A percentile compares a stretch with the other conserved stretches of the same genome.
Conservation (phyloP, 1,139 yeast genomes). For the Geotrichum bryndzae region DNA sequence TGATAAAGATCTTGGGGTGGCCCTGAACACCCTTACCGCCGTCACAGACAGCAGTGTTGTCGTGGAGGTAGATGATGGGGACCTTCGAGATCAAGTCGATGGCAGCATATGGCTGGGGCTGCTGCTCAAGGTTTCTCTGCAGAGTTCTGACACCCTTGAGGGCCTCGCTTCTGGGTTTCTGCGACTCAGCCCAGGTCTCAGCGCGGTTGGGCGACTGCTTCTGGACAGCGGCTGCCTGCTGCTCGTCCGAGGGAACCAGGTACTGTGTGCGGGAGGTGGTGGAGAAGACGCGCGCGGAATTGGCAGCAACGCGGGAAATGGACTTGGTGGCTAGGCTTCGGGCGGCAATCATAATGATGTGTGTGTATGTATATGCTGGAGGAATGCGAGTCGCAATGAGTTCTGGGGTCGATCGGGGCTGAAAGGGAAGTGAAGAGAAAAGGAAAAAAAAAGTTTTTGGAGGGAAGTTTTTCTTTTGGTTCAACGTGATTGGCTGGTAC, state of each 20-base stretch:
- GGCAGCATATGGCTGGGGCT: slow-evolving; percentile 81
- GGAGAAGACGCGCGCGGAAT: slow-evolving; percentile 6
- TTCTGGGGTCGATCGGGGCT: neutral
- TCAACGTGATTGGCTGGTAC: slow-evolving; percentile 9
- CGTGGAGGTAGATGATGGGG: slow-evolving; percentile 62
- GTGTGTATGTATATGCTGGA: neutral
- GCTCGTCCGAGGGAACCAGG: slow-evolving; percentile 9
- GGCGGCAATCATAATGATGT: slow-evolving; percentile 14
- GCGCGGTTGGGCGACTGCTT: slow-evolving; percentile 73
- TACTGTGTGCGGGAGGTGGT: slow-evolving; percentile 8
- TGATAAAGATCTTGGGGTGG: slow-evolving; percentile 79
- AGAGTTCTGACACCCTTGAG: slow-evolving; percentile 63
- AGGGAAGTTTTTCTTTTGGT: slow-evolving; percentile 4
- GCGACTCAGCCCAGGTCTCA: slow-evolving; percentile 66
- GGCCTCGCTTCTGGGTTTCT: slow-evolving; percentile 55
- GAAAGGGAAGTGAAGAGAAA: neutral
- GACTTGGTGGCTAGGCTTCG: slow-evolving; percentile 9
- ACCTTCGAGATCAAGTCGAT: slow-evolving; percentile 73
- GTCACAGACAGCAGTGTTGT: slow-evolving; percentile 71
- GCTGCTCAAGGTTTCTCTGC: slow-evolving; percentile 57
- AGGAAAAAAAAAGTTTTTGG: neutral
- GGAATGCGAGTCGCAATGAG: neutral
- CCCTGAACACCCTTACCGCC: slow-evolving; percentile 78
- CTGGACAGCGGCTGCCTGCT: slow-evolving; percentile 13
- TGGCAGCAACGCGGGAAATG: slow-evolving; percentile 7